These are phyloP conservation scores for Arthrobotrys sinensis DNA, from an alignment of 2,329 filamentous ascomycete species.

Conservation along the genomic window DNA sequence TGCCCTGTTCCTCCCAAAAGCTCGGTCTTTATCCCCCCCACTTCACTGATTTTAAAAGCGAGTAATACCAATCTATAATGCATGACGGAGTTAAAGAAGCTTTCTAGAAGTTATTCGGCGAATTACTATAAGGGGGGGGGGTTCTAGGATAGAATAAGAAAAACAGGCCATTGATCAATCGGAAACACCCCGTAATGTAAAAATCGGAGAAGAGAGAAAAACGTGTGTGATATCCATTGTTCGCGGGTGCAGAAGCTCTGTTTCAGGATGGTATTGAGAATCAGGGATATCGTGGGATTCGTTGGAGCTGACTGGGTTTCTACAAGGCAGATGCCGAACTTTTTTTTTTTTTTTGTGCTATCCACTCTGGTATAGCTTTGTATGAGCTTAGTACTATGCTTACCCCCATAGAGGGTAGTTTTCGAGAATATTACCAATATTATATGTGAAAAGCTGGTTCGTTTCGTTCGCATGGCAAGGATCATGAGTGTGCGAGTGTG, in stretches of 20 bases:
- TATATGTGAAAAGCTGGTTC: constrained; percentile 5
- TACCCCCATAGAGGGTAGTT: background rate
- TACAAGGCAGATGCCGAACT: background rate
- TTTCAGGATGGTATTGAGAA: constrained; percentile 15
- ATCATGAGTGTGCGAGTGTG: constrained; percentile 27
- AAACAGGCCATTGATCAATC: background rate
- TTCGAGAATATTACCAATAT: constrained; percentile 15
- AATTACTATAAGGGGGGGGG: background rate
- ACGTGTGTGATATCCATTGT: constrained; percentile 13
- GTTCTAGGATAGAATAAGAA: background rate
- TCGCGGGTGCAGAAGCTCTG: background rate
- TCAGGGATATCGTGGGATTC: constrained; percentile 7
- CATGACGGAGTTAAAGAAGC: constrained; percentile 25
- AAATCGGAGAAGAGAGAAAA: constrained; percentile 14
- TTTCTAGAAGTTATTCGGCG: constrained; percentile 25
- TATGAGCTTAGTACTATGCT: background rate
- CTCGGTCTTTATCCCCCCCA: constrained; percentile 21
- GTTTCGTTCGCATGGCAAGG: constrained; percentile 19
- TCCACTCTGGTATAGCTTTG: background rate
- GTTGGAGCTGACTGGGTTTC: background rate
- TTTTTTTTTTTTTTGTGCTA: background rate
- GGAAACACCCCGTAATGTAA: constrained; percentile 4
- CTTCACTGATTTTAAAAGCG: constrained; percentile 1
- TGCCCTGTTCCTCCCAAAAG: constrained; percentile 17
- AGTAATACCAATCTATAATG: constrained; percentile 31